Percentiles rank a stretch among this genome's conserved stretches.
Evolutionary conservation across 2,329 filamentous ascomycete species (phyloP).

Genomic region (Diaporthe nobilis): DNA sequence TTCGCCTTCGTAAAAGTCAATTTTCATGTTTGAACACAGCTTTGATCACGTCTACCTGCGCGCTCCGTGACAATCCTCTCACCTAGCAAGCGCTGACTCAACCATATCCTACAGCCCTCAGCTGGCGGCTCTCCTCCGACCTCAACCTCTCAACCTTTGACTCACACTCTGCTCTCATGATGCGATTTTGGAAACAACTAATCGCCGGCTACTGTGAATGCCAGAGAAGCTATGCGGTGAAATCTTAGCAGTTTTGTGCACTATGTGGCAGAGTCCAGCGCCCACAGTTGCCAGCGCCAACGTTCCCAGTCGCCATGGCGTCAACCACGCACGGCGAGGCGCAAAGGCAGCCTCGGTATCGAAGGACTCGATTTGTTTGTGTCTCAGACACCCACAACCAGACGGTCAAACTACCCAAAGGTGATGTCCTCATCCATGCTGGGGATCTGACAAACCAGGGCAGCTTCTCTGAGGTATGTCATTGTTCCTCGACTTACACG

Average conservation of each 20-base stretch:
- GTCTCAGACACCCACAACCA: conserved; percentile 84
- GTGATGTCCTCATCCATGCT: conserved; percentile 82
- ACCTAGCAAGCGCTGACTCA: not conserved
- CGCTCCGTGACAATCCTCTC: not conserved
- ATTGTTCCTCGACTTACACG: not conserved
- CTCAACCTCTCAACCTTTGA: not conserved
- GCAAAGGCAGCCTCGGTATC: conserved; percentile 44
- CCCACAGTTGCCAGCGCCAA: not conserved
- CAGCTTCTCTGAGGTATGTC: conserved; percentile 64
- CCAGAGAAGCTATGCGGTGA: not conserved
- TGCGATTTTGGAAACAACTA: not conserved
- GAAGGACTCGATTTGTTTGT: conserved; percentile 77
- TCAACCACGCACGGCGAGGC: not conserved
- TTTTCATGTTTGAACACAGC: not conserved
- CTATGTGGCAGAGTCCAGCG: conserved; percentile 19
- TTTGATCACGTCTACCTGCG: not conserved
- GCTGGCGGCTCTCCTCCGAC: not conserved
- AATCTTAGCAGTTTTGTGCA: conserved; percentile 5
- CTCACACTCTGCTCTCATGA: not conserved
- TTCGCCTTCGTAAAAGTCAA: too few relatives aligned
- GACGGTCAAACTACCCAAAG: conserved; percentile 74
- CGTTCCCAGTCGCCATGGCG: conserved; percentile 19
- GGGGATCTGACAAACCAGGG: conserved; percentile 84
- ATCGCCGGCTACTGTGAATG: conserved; percentile 8
- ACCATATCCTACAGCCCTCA: not conserved